Base-by-base conservation (phyloP, 768 basidiomycete genomes). In the Psilocybe tampanensis region DNA sequence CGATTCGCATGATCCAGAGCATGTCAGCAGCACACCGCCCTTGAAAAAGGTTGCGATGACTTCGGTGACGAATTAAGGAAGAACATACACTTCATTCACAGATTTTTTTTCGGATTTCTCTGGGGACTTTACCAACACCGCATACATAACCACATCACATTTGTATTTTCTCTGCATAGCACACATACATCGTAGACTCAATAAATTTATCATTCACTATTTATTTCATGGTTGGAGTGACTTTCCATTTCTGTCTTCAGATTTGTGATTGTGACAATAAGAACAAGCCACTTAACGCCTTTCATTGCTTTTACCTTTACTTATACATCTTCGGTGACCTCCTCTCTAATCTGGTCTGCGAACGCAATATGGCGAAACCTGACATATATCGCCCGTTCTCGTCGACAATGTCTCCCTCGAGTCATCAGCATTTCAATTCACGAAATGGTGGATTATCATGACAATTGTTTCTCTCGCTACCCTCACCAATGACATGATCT, bases 31-130 rank as follows among this genome's bases (percentile, higher is more conserved):
- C 52, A 86, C 82, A 39, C 89, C 89, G 47, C 88, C 87, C 2
- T 66, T 78, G 64, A 92, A 92, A 76, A 90, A 86, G 70, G 57
- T 85, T 50, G 85, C 86, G 22, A 67, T 89, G 61, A 42, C 76
- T 48, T 60, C 66, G 47, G 56, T 60, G 53, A 52, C 62, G 24
- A 60, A 58, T 51, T 56, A 56, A 29, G 29, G 5, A 29, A 9
- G 29, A 29, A 60, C 55, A 21, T 54, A 62, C 64, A 59, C 60
- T 59, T 58, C 26, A 22, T 26, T 47, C 54, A 39, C 42, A 15
- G 45, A 52, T 22, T 51, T 24, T 50, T 52, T 59, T 47, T 55
- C n/a, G n/a, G n/a, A n/a, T 23, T 26, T 44, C 50, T 44, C 39
- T 51, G 36, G 52, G 49, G 59, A 44, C 51, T 59, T 24, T 33